Evolutionary conservation across 2,329 filamentous ascomycete genomes (phyloP).

Genomic region (Stachybotrys echinatus): DNA sequence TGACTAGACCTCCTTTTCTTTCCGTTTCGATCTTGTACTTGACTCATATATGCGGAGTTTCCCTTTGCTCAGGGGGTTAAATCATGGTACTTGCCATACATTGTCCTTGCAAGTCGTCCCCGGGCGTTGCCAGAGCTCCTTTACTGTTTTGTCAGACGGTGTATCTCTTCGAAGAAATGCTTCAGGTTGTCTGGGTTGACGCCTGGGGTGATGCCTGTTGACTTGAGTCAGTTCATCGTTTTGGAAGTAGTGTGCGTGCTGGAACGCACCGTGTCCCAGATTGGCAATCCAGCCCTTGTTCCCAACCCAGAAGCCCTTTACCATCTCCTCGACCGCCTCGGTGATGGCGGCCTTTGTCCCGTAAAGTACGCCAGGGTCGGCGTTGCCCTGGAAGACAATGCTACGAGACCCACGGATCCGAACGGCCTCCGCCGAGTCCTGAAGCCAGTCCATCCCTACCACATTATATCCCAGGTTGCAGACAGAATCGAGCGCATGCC

Average conservation of each 20-base stretch:
- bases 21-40: too few species aligned
- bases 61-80: too few species aligned
- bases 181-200: slow-evolving; percentile 90
- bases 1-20: too few species aligned
- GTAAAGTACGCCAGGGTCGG: slow-evolving; percentile 89
- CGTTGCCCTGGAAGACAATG: slow-evolving; percentile 87
- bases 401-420: slow-evolving; percentile 69
- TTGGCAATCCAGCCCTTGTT: slow-evolving; percentile 97
- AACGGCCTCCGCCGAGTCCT: slow-evolving; percentile 80
- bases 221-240: slow-evolving; percentile 33
- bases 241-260: too few species aligned
- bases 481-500: slow-evolving; percentile 85
- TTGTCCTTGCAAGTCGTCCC: too few species aligned
- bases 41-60: too few species aligned
- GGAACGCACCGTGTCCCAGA: slow-evolving; percentile 81
- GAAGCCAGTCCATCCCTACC: slow-evolving; percentile 90
- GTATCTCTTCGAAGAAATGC: slow-evolving; percentile 91
- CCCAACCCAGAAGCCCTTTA: slow-evolving; percentile 71
- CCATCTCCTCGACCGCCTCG: slow-evolving; percentile 76
- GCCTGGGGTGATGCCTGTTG: slow-evolving; percentile 89
- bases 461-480: slow-evolving; percentile 90
- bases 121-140: not conserved
- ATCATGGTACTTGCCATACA: not conserved
- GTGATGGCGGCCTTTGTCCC: slow-evolving; percentile 79
- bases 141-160: slow-evolving; percentile 55